These are phyloP conservation scores for Syzygium malaccense DNA, from an alignment of 441 rosid genomes.

Conservation along the genomic window DNA sequence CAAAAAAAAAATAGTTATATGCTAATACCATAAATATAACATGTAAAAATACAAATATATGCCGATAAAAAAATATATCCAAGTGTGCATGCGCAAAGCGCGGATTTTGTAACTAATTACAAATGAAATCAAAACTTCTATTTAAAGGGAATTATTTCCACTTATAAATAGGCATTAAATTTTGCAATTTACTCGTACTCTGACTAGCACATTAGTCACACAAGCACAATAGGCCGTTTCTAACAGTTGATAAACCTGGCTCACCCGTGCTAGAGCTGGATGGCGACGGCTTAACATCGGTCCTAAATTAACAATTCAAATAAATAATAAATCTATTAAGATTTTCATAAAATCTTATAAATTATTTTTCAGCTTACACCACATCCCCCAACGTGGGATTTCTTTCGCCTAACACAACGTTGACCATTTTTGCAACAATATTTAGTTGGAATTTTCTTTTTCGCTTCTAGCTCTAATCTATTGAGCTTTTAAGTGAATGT, in stretches of 20 bases:
- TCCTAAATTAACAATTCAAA: not conserved
- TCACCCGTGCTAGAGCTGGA: not conserved
- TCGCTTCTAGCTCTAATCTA: not conserved
- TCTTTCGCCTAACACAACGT: not conserved
- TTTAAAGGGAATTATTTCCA: not conserved
- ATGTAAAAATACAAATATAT: not conserved
- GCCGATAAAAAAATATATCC: not conserved
- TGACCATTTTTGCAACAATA: not conserved
- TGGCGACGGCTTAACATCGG: not conserved
- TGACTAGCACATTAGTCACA: not conserved
- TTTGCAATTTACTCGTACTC: no score
- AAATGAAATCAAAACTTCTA: not conserved
- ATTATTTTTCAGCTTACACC: not conserved
- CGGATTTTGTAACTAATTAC: not conserved
- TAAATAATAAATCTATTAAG: not conserved
- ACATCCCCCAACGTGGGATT: not conserved
- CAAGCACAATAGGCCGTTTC: not conserved
- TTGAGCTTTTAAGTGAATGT: not conserved
- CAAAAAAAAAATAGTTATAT: not conserved
- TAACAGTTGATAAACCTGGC: not conserved
- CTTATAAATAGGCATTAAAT: not conserved
- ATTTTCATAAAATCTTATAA: not conserved
- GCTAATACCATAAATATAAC: not conserved
- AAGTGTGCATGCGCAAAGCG: not conserved
- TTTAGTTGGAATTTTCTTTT: not conserved